Evolutionary conservation across 1,139 yeast genomes (phyloP).

Genomic region (Yamadazyma aaseri): DNA sequence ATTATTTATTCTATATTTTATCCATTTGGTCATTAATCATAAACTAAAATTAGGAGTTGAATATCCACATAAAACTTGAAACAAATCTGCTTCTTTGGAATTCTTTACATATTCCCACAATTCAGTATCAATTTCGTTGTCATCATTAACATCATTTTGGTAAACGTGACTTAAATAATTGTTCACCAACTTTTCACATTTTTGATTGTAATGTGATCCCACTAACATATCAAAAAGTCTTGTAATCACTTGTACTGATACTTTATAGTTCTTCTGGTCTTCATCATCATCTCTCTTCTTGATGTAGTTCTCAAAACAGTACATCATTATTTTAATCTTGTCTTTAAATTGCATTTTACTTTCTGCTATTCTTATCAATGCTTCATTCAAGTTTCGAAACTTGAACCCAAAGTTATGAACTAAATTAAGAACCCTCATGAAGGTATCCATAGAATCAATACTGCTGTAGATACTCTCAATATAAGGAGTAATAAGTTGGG

Average conservation of each 20-base stretch:
- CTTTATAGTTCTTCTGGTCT: slow-evolving; percentile 3
- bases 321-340: slow-evolving; percentile 7
- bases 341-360: slow-evolving; percentile 4
- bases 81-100: slow-evolving; percentile 12
- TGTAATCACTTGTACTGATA: slow-evolving; percentile 5
- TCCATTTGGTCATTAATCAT: no score
- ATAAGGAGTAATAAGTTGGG: slow-evolving; percentile 1
- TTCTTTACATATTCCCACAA: slow-evolving; percentile 15
- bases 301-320: slow-evolving; percentile 5
- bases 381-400: slow-evolving; percentile 14
- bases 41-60: slow-evolving; percentile 13
- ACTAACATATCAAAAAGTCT: slow-evolving; percentile 9
- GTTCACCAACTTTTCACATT: slow-evolving; percentile 13
- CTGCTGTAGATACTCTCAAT: slow-evolving; percentile 11
- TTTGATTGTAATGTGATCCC: slow-evolving; percentile 8
- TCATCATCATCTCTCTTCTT: slow-evolving; percentile 3
- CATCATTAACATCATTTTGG: slow-evolving; percentile 2
- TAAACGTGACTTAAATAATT: slow-evolving; percentile 11
- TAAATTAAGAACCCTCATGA: slow-evolving; percentile 14
- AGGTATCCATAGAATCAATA: slow-evolving; percentile 15
- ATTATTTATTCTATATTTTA: no score
- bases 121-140: slow-evolving; percentile 8
- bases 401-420: slow-evolving; percentile 14
- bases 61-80: slow-evolving; percentile 17
- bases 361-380: slow-evolving; percentile 9